Base-by-base conservation (phyloP, 2,329 filamentous ascomycete genomes). In the Lanzia echinophila region DNA sequence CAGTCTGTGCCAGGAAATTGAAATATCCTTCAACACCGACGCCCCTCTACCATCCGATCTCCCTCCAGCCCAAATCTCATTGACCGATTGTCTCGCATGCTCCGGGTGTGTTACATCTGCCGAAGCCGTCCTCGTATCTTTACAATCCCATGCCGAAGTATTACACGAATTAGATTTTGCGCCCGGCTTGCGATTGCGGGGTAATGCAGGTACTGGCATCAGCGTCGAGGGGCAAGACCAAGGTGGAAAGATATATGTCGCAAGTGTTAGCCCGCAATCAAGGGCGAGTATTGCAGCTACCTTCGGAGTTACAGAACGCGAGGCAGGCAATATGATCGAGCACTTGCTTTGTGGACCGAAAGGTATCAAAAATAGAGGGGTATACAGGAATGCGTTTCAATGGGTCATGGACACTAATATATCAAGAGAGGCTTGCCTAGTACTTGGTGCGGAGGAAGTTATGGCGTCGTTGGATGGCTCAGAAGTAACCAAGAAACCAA, bases 31-130 rank as follows among this genome's bases (percentile, higher is more conserved):
- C 63, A 94, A 96, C 75, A 92, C 95, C 69, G 84, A 88, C 65
- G 75, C 85, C 31, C 70, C 76, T 46, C 67, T 74, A 20, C 67
- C 75, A 48, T 73, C 82, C 54, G 73, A 78, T 42, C 67, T 83
- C 58, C 79, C 83, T 3, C 88, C 91, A 1, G 91, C 92, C 6
- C 84, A 95, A 68, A 97, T 99, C 64, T 96, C 91, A 47, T 81
- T 99, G 57, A 97, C 94, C 6, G 94, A 99, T 72, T 99, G 94
- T 67, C 85, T 99, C 48, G 94, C 94, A 50, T 99, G 94, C 71
- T 96, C 94, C 10, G 94, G 94, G 50, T 99, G 94, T 70, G 94
- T 99, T 49, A 99, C 94, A 19, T 96, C 91, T 6, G 94, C 94
- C 45, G 94, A 99, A 73, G 94, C 94, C 15, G 89, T 99, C n/a